Base-by-base conservation (phyloP, 257 asterid species). In the Solanum acaule region DNA sequence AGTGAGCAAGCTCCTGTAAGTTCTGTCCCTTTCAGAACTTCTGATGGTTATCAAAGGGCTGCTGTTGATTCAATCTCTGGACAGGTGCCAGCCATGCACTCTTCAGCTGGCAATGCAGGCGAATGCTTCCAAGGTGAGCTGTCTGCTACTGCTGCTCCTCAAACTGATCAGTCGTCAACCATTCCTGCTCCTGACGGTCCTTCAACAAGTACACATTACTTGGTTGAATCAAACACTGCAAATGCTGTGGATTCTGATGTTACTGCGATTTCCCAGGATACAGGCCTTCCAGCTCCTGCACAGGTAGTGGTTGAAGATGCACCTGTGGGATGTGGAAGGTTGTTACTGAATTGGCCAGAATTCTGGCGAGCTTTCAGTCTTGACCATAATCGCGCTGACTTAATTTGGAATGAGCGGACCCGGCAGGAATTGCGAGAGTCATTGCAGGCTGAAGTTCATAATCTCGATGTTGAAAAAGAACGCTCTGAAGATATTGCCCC, bases 331-430 rank as follows among this genome's bases (percentile, higher is more conserved):
- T 97, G 99, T 90, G 99, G 99, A 89, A 93, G 98, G 89, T 93
- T 97, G 91, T 95, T 97, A 70, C 93, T 97, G 92, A 97, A 97
- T 90, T 97, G 99, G 99, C 94, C 95, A 87, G 98, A 95, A 90
- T 96, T 97, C 88, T 97, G 99, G 99, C 92, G 98, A 90, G 98
- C 98, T 87, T 97, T 97, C 89, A 92, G 95, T 84, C 97, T 97
- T 87, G 99, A 97, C 92, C 99, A 96, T 88, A 97, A 94, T 88
- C 99, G 99, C 38, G 99, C 99, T 35, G 99, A 97, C 93, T 92
- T 97, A 94, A 94, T 97, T 86, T 97, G 98, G 98, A 97, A 97
- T 89, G 99, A 97, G 96, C 98, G 98, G 70, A 97, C 96, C 34
- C 93, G 99, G 91, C 99, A 97, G 94, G 99, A 97, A 93, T 89